Base-by-base conservation (phyloP, 2,329 filamentous ascomycete species). In the Pseudonectria buxi region DNA sequence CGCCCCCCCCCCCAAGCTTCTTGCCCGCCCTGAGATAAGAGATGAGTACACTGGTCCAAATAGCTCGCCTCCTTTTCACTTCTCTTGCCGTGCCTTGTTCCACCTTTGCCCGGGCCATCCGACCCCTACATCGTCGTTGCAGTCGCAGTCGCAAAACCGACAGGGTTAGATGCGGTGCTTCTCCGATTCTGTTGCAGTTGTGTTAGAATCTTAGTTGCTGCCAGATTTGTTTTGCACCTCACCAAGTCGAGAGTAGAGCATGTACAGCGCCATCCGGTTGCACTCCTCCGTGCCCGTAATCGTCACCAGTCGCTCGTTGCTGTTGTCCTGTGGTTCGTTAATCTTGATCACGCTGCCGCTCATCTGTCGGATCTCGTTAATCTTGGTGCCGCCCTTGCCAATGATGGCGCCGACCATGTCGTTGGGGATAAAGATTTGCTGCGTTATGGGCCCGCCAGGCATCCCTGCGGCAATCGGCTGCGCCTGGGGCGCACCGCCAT, bases 331-430 rank as follows among this genome's bases (percentile, higher is more conserved):
- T 2, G 92, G 92, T 62, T 98, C 92, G 60, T 98, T 96, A 72
- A 98, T 98, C 72, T 98, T 98, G 64, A 98, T 96, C 30, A 98
- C 89, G 66, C 90, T 96, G 50, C 90, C 92, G 61, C 86, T 94
- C 53, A 98, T 80, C 62, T 95, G 88, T 50, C 92, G 81, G 48
- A 98, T 98, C 66, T 98, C 92, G 59, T 98, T 98, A 73, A 98
- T 98, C 76, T 98, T 98, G 37, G 88, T 86, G 46, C 92, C 92
- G 43, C 92, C 92, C 68, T 98, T 98, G 56, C 92, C 92, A 53
- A 98, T 98, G 54, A 98, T 98, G 37, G 92, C 92, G 45, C 92
- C 92, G 35, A 98, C 92, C 92, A 98, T 96, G 57, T 98, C 92
- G 59, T 98, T 98, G 39, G 92, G 92, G 53, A 98, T 98, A 67